These are phyloP conservation scores for Crotalaria pallida DNA, from an alignment of 306 rosid genomes.

Conservation along the genomic window DNA sequence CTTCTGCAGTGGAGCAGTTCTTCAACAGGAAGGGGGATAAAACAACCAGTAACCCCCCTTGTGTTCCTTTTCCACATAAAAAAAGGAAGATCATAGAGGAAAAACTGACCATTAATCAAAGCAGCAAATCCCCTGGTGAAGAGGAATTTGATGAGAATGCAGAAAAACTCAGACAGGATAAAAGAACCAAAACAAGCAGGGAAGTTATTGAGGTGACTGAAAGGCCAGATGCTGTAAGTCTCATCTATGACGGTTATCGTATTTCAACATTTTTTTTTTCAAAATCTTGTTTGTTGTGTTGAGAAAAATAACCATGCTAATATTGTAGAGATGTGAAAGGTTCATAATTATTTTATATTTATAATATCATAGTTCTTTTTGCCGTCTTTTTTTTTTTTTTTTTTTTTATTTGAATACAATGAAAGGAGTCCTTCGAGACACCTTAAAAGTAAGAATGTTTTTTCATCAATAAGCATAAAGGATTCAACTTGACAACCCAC, in stretches of 20 bases:
- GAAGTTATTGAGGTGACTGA: conserved; percentile 22
- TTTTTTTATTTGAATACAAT: background rate
- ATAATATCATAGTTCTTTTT: background rate
- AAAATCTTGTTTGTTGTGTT: background rate
- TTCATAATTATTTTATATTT: background rate
- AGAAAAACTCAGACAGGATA: background rate
- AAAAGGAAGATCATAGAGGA: conserved; percentile 31
- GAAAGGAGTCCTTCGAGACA: background rate
- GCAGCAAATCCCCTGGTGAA: background rate
- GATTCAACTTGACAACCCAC: background rate
- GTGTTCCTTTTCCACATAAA: conserved; percentile 18
- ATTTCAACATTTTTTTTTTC: background rate
- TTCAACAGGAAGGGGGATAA: conserved; percentile 34
- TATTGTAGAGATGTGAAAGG: background rate
- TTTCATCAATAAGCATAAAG: conserved; percentile 5
- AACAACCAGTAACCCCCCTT: conserved; percentile 3
- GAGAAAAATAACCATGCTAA: background rate
- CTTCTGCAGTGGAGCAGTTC: conserved; percentile 44
- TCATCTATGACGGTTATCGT: background rate
- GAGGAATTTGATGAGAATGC: conserved; percentile 13
- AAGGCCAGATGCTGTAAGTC: conserved; percentile 46
- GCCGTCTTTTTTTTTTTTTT: no score
- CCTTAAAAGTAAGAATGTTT: background rate
- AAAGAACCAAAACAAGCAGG: background rate
- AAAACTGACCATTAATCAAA: background rate